Evolutionary conservation across 306 rosid genomes (phyloP), one percentile per base, ranked within the genome.

Genomic region (Quercus alba): DNA sequence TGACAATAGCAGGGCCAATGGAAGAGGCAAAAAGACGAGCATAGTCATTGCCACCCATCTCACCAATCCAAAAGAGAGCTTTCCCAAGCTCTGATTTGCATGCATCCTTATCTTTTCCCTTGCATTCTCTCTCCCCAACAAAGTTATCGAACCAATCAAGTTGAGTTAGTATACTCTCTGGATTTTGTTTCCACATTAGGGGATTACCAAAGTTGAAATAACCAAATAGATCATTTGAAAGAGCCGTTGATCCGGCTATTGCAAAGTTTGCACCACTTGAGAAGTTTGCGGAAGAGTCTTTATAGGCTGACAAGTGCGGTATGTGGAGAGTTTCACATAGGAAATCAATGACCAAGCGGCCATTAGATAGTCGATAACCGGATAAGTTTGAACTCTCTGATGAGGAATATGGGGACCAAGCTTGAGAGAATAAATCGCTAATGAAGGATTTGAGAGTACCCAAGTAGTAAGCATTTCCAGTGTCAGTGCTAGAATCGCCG

Each of bases 401-500:
- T 5, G 41, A 54, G 12, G 72, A 63, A 17, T n/a, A 35, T 5
- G 75, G 46, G 46, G 46, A 38, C 46, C 46, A 38, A 38, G 11
- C 46, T 2, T 38, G 46, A 2, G 54, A 57, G 35, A 44, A 20
- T 3, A 11, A 2, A 4, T 1, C 0, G n/a, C 49, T 19, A 1
- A 59, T n/a, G 23, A n/a, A 75, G 62, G 74, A 26, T 58, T 81
- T 20, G 56, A 81, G 17, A 4, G 23, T 70, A 19, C 80, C 80
- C 5, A 69, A 19, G 2, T n/a, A n/a, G 25, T 75, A 44, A 51
- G 76, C 79, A 52, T 81, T 81, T 18, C 84, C 80, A 11, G 75
- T 81, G 79, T 81, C 80, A 17, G 84, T 81, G 33, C 7, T 56
- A 1, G 84, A 81, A 13, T 75, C 84, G 1, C 84, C 84, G 15